Evolutionary conservation across 225 moss, liverwort and hornwort genomes (phyloP).

Genomic region (Marchantia polymorpha): DNA sequence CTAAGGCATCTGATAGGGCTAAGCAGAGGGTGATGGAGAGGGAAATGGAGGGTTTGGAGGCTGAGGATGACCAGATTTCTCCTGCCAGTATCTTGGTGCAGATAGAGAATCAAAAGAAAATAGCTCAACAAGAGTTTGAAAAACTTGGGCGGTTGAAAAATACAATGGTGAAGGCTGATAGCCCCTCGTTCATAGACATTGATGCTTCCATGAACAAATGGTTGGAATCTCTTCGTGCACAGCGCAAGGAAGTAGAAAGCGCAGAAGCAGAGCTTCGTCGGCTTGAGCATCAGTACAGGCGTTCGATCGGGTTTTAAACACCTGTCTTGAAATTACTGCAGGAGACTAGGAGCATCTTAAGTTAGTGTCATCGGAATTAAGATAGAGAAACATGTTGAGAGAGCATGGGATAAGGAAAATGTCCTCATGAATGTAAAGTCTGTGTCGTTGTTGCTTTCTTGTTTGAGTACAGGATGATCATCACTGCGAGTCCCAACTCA

Average conservation of each 20-base stretch:
- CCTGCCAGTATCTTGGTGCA: neutral
- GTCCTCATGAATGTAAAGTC: too few species aligned
- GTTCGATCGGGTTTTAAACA: neutral
- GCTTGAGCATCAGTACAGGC: constrained; percentile 1
- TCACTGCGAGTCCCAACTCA: too few species aligned
- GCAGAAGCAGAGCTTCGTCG: constrained; percentile 21
- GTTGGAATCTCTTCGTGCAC: constrained; percentile 28
- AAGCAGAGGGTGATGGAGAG: neutral
- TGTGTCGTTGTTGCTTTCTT: too few species aligned
- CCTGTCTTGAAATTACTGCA: neutral
- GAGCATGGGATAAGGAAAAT: too few species aligned
- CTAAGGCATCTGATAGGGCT: neutral
- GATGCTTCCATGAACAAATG: constrained; percentile 20
- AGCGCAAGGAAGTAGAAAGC: constrained; percentile 21
- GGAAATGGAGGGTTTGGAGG: neutral
- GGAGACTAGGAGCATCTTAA: too few species aligned
- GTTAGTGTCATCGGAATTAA: too few species aligned
- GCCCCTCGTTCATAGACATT: constrained; percentile 13
- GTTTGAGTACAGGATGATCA: too few species aligned
- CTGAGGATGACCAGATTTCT: neutral
- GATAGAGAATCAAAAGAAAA: constrained; percentile 13
- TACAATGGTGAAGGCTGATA: constrained; percentile 2
- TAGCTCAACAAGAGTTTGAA: constrained; percentile 27
- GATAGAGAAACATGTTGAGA: too few species aligned
- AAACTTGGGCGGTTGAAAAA: constrained; percentile 28